These are phyloP conservation scores for Calonectria pteridis DNA, from an alignment of 2,329 filamentous ascomycete genomes.

Conservation along the genomic window DNA sequence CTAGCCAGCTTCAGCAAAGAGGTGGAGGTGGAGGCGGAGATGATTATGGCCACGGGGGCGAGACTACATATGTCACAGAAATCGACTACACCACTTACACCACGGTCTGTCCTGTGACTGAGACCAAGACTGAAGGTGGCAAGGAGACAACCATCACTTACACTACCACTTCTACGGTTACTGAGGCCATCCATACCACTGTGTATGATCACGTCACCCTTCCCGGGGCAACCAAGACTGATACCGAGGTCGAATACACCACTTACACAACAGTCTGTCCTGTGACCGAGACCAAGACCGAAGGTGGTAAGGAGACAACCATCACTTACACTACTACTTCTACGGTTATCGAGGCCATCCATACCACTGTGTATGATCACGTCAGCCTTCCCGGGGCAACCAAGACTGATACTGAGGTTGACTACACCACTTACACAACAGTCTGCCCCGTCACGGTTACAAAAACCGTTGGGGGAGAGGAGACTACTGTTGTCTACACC, in stretches of 20 bases:
- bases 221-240: slow-evolving; percentile 52
- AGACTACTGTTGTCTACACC: slow-evolving; percentile 44
- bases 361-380: slow-evolving; percentile 45
- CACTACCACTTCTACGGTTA: slow-evolving; percentile 60
- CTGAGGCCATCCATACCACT: slow-evolving; percentile 50
- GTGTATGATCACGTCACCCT: slow-evolving; percentile 54
- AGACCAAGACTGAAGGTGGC: slow-evolving; percentile 54
- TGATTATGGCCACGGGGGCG: slow-evolving; percentile 21
- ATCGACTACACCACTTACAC: slow-evolving; percentile 50
- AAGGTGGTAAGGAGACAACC: slow-evolving; percentile 45
- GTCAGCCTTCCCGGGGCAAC: slow-evolving; percentile 56
- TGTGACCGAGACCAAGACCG: slow-evolving; percentile 57
- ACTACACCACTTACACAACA: slow-evolving; percentile 56
- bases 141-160: slow-evolving; percentile 30
- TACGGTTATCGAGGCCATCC: slow-evolving; percentile 56
- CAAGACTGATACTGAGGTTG: slow-evolving; percentile 49
- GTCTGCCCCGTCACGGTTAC: slow-evolving; percentile 48
- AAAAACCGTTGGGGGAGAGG: slow-evolving; percentile 54
- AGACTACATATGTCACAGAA: slow-evolving; percentile 26
- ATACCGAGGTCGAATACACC: slow-evolving; percentile 33
- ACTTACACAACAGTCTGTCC: slow-evolving; percentile 61
- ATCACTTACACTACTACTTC: slow-evolving; percentile 61
- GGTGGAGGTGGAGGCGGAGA: slow-evolving; percentile 18
- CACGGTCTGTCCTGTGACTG: slow-evolving; percentile 60
- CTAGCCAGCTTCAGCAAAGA: slow-evolving; percentile 34